Evolutionary conservation across 441 rosid species (phyloP).

Genomic region (Biscutella auriculata): DNA sequence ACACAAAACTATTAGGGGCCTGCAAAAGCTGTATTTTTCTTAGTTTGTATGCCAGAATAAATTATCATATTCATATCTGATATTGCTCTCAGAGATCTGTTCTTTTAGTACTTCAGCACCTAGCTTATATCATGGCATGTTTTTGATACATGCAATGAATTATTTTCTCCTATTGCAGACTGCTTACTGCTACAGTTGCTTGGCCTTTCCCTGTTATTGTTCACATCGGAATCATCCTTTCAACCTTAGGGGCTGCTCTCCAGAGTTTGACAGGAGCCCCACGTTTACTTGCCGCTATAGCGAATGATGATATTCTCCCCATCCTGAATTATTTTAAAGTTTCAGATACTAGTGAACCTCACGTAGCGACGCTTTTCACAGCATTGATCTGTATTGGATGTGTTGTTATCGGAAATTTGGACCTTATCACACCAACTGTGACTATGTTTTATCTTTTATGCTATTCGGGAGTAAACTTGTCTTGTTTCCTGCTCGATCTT

Average conservation of each 20-base stretch:
- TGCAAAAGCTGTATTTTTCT: neutral
- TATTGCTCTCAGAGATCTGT: slow-evolving; percentile 1
- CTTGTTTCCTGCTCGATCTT: slow-evolving; percentile 97
- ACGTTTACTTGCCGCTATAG: slow-evolving; percentile 92
- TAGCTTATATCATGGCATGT: neutral
- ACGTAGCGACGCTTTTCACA: slow-evolving; percentile 84
- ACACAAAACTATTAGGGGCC: neutral
- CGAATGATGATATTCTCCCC: slow-evolving; percentile 97
- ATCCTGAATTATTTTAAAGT: slow-evolving; percentile 89
- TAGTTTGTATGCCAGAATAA: neutral
- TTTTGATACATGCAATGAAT: neutral
- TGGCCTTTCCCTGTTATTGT: slow-evolving; percentile 90
- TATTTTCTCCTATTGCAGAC: slow-evolving; percentile 39
- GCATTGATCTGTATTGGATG: slow-evolving; percentile 83
- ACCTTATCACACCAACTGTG: slow-evolving; percentile 90
- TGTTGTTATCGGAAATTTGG: slow-evolving; percentile 90
- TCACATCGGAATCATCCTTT: slow-evolving; percentile 86
- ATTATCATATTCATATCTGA: neutral
- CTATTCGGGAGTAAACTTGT: slow-evolving; percentile 92
- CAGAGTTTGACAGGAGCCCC: slow-evolving; percentile 98
- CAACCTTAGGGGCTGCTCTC: slow-evolving; percentile 98
- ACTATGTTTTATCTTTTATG: slow-evolving; percentile 97
- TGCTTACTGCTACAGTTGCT: slow-evolving; percentile 91
- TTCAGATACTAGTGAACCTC: slow-evolving; percentile 79
- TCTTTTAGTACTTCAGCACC: neutral